Evolutionary conservation across 192 early-diverging fungal species (phyloP), one percentile per base, ranked within the genome.

Genomic region (Backusella westeae): DNA sequence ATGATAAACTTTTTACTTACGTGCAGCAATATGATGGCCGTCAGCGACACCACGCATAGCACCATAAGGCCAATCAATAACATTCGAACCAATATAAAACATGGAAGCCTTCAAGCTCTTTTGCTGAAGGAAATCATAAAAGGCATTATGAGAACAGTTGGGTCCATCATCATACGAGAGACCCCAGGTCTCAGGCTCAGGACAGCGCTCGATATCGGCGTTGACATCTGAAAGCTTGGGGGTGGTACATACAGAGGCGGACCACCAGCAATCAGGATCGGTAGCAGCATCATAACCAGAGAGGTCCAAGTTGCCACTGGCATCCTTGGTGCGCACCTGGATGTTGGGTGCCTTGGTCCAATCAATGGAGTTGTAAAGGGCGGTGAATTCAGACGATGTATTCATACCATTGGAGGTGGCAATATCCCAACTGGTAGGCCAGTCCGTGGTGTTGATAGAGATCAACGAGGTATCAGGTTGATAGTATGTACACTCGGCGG

Each of bases 101-200:
- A 81, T 63, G 67, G 80, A 76, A 67, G 72, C 72, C 66, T 63
- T 39, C 32, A 88, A 63, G 3, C 78, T 75, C 32, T 86, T 66
- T 32, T 80, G n/a, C 6, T 84, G 49, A 71, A 92, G 73, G 35
- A 75, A 81, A 38, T 82, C 66, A 23, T 88, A 77, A 32, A 90
- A 72, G 1, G 82, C 80, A 26, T 79, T 73, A 19, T 83, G 82
- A 38, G 80, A 86, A 3, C 73, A 69, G 12, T 84, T 85, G 8
- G 90, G 90, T 0, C 90, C 90, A 81, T 91, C 90, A 77, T 91
- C 90, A 74, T 88, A 91, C 3, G 89, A 85, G n/a, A 91, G 36
- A 0, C 85, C 81, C 82, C 84, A 85, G n/a, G 85, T 86, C 74
- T 86, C 84, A 42, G 79, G 79, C 42, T 81, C 79, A 69, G 75